A percentile compares a stretch with the other conserved stretches of the same genome.
Conservation (phyloP, 2,329 filamentous ascomycete species). For the Ceratocystis ficicola region DNA sequence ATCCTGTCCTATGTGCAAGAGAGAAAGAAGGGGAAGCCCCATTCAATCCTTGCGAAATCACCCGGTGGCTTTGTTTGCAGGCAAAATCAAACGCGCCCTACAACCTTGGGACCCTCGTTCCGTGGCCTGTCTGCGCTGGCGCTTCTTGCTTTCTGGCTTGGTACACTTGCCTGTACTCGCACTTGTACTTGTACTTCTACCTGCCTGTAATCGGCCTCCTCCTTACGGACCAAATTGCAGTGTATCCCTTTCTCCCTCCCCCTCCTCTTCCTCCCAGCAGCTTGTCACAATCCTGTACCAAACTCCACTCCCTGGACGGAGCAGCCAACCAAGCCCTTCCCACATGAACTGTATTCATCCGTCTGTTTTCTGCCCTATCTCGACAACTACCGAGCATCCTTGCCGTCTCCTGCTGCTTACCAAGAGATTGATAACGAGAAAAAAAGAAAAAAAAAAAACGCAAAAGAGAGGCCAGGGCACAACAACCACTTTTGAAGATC, state of each 20-base stretch:
- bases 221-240: neutral
- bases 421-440: neutral
- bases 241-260: neutral
- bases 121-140: neutral
- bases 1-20: neutral
- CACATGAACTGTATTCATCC: constrained; percentile 7
- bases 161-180: neutral
- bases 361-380: constrained; percentile 7
- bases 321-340: neutral
- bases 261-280: neutral
- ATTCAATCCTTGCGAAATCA: neutral
- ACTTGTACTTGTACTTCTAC: neutral
- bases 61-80: neutral
- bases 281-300: neutral
- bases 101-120: neutral
- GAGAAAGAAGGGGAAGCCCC: neutral
- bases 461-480: too few relatives aligned
- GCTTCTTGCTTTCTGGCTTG: neutral
- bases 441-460: neutral
- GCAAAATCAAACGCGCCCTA: neutral
- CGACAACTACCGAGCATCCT: constrained; percentile 7
- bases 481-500: neutral
- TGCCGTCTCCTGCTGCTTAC: neutral
- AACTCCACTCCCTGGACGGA: neutral
- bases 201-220: neutral